Conservation (phyloP, 1,139 yeast species). For the Kodamaea alishanica region DNA sequence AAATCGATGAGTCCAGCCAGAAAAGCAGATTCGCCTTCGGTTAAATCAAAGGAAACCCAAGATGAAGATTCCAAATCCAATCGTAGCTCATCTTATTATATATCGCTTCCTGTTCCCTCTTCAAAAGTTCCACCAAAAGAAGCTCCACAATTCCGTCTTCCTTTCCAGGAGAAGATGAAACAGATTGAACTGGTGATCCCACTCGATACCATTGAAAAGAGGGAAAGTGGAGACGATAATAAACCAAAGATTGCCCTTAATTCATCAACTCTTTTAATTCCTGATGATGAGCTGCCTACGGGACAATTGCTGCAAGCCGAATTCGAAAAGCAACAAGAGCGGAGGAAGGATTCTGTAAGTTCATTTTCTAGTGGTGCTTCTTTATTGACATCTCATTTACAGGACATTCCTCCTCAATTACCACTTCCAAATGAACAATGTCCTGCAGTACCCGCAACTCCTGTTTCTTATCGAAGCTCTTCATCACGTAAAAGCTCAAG, state of each 20-base stretch:
- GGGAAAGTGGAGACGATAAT: conserved; percentile 3
- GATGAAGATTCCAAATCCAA: no score
- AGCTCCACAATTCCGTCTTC: conserved; percentile 55
- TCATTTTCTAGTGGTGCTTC: conserved; percentile 30
- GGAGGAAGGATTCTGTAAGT: conserved; percentile 27
- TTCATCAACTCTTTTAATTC: neutral
- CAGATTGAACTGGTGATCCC: neutral
- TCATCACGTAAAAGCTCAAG: conserved; percentile 35
- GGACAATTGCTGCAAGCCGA: neutral
- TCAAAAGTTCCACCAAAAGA: conserved; percentile 29
- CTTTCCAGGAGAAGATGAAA: conserved; percentile 48
- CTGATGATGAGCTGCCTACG: neutral
- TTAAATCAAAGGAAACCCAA: no score
- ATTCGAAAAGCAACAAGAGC: neutral
- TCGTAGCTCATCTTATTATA: conserved; percentile 10
- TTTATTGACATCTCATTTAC: conserved; percentile 31
- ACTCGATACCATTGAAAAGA: neutral
- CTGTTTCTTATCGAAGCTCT: conserved; percentile 30
- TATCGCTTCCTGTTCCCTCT: conserved; percentile 24
- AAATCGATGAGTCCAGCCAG: no score
- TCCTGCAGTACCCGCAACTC: conserved; percentile 43
- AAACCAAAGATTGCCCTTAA: conserved; percentile 2
- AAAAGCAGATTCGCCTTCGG: no score
- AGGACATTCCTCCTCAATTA: conserved; percentile 51
- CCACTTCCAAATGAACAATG: conserved; percentile 53